phyloP scores from a whole-genome alignment of 2,329 filamentous ascomycete genomes.

The Graphilbum sp. region DNA sequence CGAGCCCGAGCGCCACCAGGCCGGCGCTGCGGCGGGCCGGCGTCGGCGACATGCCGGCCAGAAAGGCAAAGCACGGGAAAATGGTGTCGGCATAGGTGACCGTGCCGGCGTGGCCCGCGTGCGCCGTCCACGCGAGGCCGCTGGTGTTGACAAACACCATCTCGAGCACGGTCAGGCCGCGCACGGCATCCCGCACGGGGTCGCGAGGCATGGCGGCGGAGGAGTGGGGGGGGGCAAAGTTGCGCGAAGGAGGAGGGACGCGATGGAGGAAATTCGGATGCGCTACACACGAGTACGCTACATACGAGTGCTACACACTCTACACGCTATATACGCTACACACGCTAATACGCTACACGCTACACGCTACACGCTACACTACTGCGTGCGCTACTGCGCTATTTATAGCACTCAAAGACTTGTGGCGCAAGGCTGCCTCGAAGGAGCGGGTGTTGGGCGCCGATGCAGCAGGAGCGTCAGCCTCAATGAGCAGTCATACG shows the following conservation, averaged over 20 bases:
- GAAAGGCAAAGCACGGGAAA: slow-evolving; percentile 1
- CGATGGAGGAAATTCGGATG: background rate
- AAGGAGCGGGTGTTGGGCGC: too few relatives aligned
- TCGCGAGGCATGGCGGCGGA: background rate
- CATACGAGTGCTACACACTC: too few relatives aligned
- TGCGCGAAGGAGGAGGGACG: background rate
- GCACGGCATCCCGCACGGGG: background rate
- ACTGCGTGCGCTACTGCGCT: too few relatives aligned
- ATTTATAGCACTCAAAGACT: too few relatives aligned
- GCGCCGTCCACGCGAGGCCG: background rate
- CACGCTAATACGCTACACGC: too few relatives aligned
- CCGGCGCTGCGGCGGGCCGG: background rate
- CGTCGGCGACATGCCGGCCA: background rate
- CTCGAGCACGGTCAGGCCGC: background rate
- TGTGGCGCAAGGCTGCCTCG: too few relatives aligned
- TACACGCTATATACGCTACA: too few relatives aligned
- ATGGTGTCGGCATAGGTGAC: slow-evolving; percentile 2
- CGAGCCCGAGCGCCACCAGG: background rate
- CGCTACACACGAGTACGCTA: too few relatives aligned
- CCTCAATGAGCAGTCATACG: too few relatives aligned
- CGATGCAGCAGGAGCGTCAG: too few relatives aligned
- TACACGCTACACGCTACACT: too few relatives aligned
- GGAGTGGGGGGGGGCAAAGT: background rate
- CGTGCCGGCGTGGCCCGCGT: background rate
- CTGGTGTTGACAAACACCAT: slow-evolving; percentile 1